Evolutionary conservation across 2,329 filamentous ascomycete genomes (phyloP), one percentile per base, ranked within the genome.

Genomic region (Diplodia sapinea): DNA sequence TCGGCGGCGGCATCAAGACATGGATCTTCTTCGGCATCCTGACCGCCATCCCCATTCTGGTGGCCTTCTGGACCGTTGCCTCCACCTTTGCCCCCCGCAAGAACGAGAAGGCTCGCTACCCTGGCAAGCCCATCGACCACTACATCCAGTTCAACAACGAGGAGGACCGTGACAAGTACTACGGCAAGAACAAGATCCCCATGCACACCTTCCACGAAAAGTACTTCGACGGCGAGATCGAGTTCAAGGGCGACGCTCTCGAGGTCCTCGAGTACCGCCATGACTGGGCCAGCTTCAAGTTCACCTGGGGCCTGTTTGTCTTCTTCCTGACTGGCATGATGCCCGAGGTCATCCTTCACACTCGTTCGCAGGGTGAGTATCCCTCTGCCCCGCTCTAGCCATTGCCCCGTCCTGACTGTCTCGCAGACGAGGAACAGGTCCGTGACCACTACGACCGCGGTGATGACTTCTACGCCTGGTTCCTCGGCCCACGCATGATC

Each of bases 381-480:
- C 54, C 36, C n/a, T 17, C 26, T 59, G 43, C 17, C 17, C 31
- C 23, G 20, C 43, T 50, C 23, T n/a, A 26, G 33, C 6, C 33
- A 13, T 17, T 40, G 20, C 40, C n/a, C 31, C 36, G 9, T 15
- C 26, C 68, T 71, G 40, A 68, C 57, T 20, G 13, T 17, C n/a
- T n/a, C 5, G 31, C 72, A 93, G 94, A 98, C 74, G 94, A 97
- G 86, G 94, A 98, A 81, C 95, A 98, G 83, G 94, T 98, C 68
- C 93, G 94, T 78, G 93, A 94, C 80, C 93, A 97, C 84, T 99
- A 99, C 82, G 95, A 98, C 86, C 90, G 93, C 72, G 95, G 95
- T 77, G 93, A 99, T 79, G 95, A 98, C 82, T 97, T 97, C 83
- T 99, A 99, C 85, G 91, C 88, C 79, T 99, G 94, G 93, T 98